These are phyloP conservation scores for Diaporthe australafricana DNA, from an alignment of 2,329 filamentous ascomycete species.

Conservation along the genomic window DNA sequence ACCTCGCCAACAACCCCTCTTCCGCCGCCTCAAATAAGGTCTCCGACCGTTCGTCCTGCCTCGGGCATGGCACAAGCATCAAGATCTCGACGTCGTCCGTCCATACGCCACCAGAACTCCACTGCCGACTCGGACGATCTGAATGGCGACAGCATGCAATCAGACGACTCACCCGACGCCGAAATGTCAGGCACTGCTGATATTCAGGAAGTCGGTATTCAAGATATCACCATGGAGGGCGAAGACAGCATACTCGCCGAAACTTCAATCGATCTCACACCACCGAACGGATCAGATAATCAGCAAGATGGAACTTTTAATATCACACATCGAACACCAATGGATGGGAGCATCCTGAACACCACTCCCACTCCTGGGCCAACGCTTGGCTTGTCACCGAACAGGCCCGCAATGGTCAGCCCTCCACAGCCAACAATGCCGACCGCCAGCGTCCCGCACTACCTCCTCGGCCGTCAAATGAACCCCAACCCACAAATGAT, in stretches of 20 bases:
- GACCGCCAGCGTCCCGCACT: constrained; percentile 79
- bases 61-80: constrained; percentile 64
- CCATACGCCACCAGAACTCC: constrained; percentile 90
- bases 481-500: constrained; percentile 79
- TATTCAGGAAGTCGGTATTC: constrained; percentile 86
- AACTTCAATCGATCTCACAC: constrained; percentile 78
- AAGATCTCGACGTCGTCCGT: constrained; percentile 77
- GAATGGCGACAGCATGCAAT: constrained; percentile 83
- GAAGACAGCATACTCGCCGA: constrained; percentile 83
- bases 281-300: constrained; percentile 84
- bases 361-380: constrained; percentile 75
- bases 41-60: constrained; percentile 65
- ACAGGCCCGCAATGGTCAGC: constrained; percentile 75
- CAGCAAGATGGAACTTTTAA: constrained; percentile 93
- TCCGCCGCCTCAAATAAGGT: constrained; percentile 72
- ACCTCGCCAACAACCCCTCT: constrained; percentile 90
- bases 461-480: constrained; percentile 79
- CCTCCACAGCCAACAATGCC: constrained; percentile 81
- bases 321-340: constrained; percentile 85
- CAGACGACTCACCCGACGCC: constrained; percentile 80
- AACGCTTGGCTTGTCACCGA: constrained; percentile 78
- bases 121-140: constrained; percentile 91
- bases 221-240: constrained; percentile 84
- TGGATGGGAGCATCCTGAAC: constrained; percentile 87
- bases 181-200: constrained; percentile 85